These are phyloP conservation scores for Botrytis elliptica DNA, from an alignment of 2,329 filamentous ascomycete genomes.

Conservation along the genomic window DNA sequence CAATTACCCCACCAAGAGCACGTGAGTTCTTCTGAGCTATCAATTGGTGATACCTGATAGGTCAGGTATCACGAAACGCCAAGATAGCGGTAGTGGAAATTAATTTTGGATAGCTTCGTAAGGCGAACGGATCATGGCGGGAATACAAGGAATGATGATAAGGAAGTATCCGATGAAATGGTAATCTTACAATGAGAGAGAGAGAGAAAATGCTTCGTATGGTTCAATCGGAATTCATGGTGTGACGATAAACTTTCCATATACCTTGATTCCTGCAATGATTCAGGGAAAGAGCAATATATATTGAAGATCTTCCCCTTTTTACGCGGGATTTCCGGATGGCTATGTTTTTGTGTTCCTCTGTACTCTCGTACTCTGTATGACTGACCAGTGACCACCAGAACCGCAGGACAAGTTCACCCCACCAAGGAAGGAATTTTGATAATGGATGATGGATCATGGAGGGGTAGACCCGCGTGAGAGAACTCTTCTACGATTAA, in stretches of 20 bases:
- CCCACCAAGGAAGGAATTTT: neutral
- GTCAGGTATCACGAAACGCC: constrained; percentile 12
- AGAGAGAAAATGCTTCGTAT: neutral
- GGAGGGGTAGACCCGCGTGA: constrained; percentile 9
- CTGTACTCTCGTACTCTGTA: neutral
- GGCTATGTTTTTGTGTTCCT: neutral
- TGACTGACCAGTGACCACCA: neutral
- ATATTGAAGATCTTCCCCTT: constrained; percentile 2
- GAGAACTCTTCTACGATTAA: neutral
- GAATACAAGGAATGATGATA: neutral
- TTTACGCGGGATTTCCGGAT: neutral
- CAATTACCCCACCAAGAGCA: constrained; percentile 10
- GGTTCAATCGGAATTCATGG: neutral
- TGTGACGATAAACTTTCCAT: neutral
- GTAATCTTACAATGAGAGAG: neutral
- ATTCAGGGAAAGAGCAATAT: neutral
- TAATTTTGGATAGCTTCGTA: neutral
- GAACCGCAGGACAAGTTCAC: neutral
- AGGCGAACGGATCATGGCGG: constrained; percentile 1
- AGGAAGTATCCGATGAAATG: neutral
- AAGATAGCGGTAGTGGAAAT: neutral
- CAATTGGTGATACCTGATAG: neutral
- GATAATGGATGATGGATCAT: neutral
- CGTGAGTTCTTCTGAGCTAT: neutral
- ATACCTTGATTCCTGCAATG: neutral